Conservation (phyloP, 805 yeast genomes). For the Metschnikowia arizonensis region DNA sequence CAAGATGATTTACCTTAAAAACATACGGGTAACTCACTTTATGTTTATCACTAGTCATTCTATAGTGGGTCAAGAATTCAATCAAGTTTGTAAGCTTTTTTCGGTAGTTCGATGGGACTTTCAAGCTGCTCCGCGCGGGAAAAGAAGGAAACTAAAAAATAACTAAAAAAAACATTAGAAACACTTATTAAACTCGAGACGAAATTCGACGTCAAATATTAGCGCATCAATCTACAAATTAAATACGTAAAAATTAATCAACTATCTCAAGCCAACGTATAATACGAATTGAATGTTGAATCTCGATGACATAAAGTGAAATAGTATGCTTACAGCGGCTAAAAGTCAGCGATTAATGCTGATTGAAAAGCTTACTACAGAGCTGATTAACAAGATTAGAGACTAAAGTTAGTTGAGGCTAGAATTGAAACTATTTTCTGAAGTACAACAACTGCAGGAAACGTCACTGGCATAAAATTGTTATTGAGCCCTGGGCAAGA, state of each 20-base stretch:
- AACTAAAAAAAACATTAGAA: neutral
- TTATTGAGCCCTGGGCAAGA: neutral
- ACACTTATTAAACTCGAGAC: neutral
- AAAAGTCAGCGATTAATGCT: neutral
- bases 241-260: too few species aligned
- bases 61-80: neutral
- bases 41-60: slow-evolving; percentile 15
- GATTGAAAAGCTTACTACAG: neutral
- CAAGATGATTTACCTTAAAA: too few species aligned
- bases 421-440: neutral
- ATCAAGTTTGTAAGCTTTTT: neutral
- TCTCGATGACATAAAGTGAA: neutral
- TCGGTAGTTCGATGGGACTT: neutral
- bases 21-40: slow-evolving; percentile 22
- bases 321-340: neutral
- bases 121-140: slow-evolving; percentile 6
- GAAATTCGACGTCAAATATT: neutral
- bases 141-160: neutral
- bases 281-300: too few species aligned
- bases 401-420: neutral
- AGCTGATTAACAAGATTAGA: neutral
- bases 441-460: neutral
- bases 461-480: neutral
- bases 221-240: too few species aligned
- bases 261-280: too few species aligned